Conservation (phyloP, 1,139 yeast genomes). For the Saccharomyces hybrid region DNA sequence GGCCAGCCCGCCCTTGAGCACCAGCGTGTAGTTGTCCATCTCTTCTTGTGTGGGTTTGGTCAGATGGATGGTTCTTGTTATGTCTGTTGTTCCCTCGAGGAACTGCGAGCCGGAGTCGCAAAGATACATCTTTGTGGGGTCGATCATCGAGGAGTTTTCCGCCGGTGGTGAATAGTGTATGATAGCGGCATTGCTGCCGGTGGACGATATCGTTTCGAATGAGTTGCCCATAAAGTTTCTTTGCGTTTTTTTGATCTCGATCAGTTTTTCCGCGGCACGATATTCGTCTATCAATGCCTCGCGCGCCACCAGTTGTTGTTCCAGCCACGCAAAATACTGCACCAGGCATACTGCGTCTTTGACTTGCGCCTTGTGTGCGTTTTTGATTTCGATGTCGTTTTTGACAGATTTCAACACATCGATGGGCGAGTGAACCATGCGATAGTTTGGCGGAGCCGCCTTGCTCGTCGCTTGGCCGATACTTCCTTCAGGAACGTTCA, state of each 20-base stretch:
- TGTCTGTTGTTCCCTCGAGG: constrained; percentile 92
- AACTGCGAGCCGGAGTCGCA: constrained; percentile 95
- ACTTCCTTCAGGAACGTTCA: background rate
- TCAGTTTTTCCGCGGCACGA: constrained; percentile 64
- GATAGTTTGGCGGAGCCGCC: constrained; percentile 38
- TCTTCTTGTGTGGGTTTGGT: constrained; percentile 63
- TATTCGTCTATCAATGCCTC: constrained; percentile 65
- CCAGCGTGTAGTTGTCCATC: constrained; percentile 72
- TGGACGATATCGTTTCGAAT: constrained; percentile 85
- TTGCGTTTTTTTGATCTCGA: constrained; percentile 55
- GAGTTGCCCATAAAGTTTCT: constrained; percentile 72
- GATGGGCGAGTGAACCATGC: constrained; percentile 50
- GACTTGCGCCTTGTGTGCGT: constrained; percentile 71
- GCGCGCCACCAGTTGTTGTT: constrained; percentile 48
- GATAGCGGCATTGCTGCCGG: constrained; percentile 89
- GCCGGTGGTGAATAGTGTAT: constrained; percentile 81
- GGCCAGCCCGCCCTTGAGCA: constrained; percentile 85
- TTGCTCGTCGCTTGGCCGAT: constrained; percentile 16
- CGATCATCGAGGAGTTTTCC: constrained; percentile 57
- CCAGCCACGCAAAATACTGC: constrained; percentile 83
- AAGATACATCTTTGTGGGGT: constrained; percentile 70
- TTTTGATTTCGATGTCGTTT: constrained; percentile 62
- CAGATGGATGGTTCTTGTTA: constrained; percentile 87
- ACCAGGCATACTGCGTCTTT: constrained; percentile 83
- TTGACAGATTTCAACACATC: constrained; percentile 74